Percentiles rank a stretch among this genome's conserved stretches.
Conservation (phyloP, 495 filamentous ascomycete species). For the Podospora conica region DNA sequence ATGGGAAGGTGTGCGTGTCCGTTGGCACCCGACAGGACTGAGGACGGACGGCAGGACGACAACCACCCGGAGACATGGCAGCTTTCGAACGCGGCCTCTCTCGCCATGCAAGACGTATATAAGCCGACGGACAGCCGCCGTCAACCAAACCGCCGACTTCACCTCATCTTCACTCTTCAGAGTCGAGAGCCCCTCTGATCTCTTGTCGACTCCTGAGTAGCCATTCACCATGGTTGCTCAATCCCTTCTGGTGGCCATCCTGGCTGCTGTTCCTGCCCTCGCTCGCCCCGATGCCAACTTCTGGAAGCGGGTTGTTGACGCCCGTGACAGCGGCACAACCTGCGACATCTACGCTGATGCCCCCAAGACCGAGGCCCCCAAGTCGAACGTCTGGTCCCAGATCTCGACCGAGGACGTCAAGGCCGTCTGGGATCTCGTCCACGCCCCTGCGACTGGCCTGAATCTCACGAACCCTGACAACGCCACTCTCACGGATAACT, state of each 20-base stretch:
- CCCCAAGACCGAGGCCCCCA: conserved; percentile 21
- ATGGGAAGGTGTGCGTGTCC: background rate
- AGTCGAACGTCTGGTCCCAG: conserved; percentile 27
- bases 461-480: conserved; percentile 26
- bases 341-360: conserved; percentile 16
- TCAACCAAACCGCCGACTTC: background rate
- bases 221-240: conserved; percentile 8
- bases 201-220: background rate
- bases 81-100: background rate
- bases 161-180: background rate
- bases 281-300: conserved; percentile 16
- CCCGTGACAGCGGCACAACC: background rate
- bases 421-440: conserved; percentile 28
- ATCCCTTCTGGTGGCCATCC: conserved; percentile 9
- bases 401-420: conserved; percentile 25
- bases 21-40: background rate
- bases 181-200: background rate
- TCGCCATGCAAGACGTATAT: background rate
- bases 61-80: background rate
- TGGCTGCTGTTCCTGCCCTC: conserved; percentile 4
- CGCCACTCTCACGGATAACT: conserved; percentile 29
- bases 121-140: background rate
- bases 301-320: conserved; percentile 9
- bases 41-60: background rate
- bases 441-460: conserved; percentile 23